Evolutionary conservation across 2,329 filamentous ascomycete genomes (phyloP).

Genomic region (Arthrobotrys conoides): DNA sequence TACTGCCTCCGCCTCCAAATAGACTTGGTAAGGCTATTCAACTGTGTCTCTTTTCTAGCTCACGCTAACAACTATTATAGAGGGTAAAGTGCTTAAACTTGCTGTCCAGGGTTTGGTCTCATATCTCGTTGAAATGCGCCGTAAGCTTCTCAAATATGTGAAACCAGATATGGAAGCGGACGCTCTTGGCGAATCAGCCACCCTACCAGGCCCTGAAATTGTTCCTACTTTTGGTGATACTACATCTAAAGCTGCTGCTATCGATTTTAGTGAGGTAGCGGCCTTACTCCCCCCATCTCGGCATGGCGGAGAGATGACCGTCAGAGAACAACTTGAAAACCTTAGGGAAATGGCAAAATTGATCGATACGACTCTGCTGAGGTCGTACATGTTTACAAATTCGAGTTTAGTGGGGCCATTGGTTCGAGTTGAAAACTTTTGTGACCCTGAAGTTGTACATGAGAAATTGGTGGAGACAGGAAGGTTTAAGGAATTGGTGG

Average conservation of each 20-base stretch:
- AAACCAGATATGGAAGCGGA: slow-evolving; percentile 71
- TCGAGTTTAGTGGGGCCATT: slow-evolving; percentile 88
- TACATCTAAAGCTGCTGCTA: slow-evolving; percentile 7
- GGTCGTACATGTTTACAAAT: slow-evolving; percentile 92
- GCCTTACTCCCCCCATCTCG: slow-evolving; percentile 62
- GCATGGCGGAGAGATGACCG: slow-evolving; percentile 65
- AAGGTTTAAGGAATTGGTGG: slow-evolving; percentile 93
- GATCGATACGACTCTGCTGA: slow-evolving; percentile 94
- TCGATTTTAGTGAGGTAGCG: slow-evolving; percentile 52
- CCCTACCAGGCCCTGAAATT: slow-evolving; percentile 62
- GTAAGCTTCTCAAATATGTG: slow-evolving; percentile 64
- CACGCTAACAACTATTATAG: slow-evolving; percentile 64
- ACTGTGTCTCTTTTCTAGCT: neutral
- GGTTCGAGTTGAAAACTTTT: slow-evolving; percentile 97
- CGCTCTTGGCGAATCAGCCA: slow-evolving; percentile 71
- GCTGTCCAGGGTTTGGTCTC: slow-evolving; percentile 87
- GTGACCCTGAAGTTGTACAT: slow-evolving; percentile 94
- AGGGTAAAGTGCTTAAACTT: slow-evolving; percentile 85
- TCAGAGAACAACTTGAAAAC: slow-evolving; percentile 76
- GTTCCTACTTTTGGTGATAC: slow-evolving; percentile 33
- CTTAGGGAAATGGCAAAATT: slow-evolving; percentile 83
- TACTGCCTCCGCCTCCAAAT: slow-evolving; percentile 26
- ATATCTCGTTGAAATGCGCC: slow-evolving; percentile 87
- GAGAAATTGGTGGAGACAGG: slow-evolving; percentile 90
- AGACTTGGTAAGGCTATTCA: slow-evolving; percentile 36